A percentile compares a stretch with the other conserved stretches of the same genome.
Conservation (phyloP, 257 asterid genomes). For the Nicotiana tomentosiformis region DNA sequence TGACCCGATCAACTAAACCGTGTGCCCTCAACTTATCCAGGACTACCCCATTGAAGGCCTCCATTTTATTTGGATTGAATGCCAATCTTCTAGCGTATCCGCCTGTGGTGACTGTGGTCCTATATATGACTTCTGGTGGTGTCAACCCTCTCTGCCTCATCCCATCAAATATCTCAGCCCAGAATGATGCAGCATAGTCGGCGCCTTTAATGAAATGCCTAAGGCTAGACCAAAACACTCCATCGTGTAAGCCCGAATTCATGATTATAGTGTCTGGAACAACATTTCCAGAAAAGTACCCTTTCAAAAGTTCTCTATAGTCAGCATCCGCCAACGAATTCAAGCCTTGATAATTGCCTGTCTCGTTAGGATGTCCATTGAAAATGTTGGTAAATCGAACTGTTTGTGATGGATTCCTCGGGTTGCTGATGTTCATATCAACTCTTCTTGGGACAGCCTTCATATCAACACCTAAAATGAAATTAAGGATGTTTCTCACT, state of each 20-base stretch:
- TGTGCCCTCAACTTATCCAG: conserved; percentile 65
- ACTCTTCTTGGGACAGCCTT: conserved; percentile 53
- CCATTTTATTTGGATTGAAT: conserved; percentile 87
- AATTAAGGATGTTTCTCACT: conserved; percentile 61
- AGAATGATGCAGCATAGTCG: conserved; percentile 62
- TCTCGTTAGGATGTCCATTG: conserved; percentile 69
- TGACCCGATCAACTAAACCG: conserved; percentile 42
- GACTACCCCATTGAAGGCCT: conserved; percentile 84
- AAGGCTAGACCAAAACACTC: conserved; percentile 61
- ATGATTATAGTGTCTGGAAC: conserved; percentile 74
- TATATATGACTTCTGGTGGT: conserved; percentile 53
- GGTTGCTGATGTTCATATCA: conserved; percentile 74
- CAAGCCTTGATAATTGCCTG: conserved; percentile 68
- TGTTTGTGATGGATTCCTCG: conserved; percentile 51
- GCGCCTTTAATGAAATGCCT: conserved; percentile 61
- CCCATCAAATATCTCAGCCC: conserved; percentile 59
- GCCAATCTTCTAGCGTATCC: conserved; percentile 72
- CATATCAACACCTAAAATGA: conserved; percentile 50
- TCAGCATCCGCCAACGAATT: conserved; percentile 45
- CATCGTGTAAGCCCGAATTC: conserved; percentile 94
- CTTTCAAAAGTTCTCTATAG: conserved; percentile 44
- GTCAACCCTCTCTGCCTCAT: conserved; percentile 41
- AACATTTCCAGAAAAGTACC: conserved; percentile 41
- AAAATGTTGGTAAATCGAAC: conserved; percentile 77
- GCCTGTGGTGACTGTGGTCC: conserved; percentile 87